Evolutionary conservation across 768 basidiomycete species (phyloP).

Genomic region (Clitopilus hobsonii): DNA sequence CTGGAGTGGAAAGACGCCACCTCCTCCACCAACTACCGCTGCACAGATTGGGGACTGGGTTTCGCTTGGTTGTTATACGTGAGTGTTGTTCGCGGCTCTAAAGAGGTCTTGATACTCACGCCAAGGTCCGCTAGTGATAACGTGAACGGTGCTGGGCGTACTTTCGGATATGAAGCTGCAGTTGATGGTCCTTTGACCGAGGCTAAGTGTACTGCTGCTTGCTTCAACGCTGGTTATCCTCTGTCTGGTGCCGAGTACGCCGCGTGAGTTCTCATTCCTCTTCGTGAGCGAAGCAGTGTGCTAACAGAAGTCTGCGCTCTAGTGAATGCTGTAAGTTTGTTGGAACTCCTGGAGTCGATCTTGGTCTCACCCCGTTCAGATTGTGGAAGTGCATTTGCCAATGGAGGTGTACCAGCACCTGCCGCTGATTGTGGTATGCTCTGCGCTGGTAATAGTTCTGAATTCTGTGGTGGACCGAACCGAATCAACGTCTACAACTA

Average conservation of each 20-base stretch:
- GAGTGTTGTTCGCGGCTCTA: slow-evolving; percentile 13
- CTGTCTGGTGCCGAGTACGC: slow-evolving; percentile 36
- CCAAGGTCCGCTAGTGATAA: slow-evolving; percentile 35
- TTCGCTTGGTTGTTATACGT: slow-evolving; percentile 76
- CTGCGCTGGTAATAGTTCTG: slow-evolving; percentile 56
- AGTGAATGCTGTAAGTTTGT: slow-evolving; percentile 55
- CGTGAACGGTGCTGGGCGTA: slow-evolving; percentile 35
- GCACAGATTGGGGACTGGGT: slow-evolving; percentile 59
- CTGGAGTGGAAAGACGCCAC: slow-evolving; percentile 55
- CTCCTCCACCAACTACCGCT: slow-evolving; percentile 48
- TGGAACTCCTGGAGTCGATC: too few species aligned
- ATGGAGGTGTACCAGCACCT: slow-evolving; percentile 41
- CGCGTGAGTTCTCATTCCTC: slow-evolving; percentile 27
- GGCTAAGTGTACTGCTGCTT: slow-evolving; percentile 55
- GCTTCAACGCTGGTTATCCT: slow-evolving; percentile 46
- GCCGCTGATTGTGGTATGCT: slow-evolving; percentile 61
- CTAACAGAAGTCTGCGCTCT: slow-evolving; percentile 27
- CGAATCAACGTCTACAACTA: slow-evolving; percentile 66
- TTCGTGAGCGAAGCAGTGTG: background rate
- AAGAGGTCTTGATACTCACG: slow-evolving; percentile 12
- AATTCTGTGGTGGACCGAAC: slow-evolving; percentile 73
- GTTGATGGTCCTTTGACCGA: slow-evolving; percentile 44
- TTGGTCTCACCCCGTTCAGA: too few species aligned
- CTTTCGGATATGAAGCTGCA: slow-evolving; percentile 29
- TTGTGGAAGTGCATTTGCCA: slow-evolving; percentile 43